Percentiles rank a stretch among this genome's conserved stretches.
Evolutionary conservation across 139 green algal species (phyloP).

Genomic region (Yamagishiella unicocca): DNA sequence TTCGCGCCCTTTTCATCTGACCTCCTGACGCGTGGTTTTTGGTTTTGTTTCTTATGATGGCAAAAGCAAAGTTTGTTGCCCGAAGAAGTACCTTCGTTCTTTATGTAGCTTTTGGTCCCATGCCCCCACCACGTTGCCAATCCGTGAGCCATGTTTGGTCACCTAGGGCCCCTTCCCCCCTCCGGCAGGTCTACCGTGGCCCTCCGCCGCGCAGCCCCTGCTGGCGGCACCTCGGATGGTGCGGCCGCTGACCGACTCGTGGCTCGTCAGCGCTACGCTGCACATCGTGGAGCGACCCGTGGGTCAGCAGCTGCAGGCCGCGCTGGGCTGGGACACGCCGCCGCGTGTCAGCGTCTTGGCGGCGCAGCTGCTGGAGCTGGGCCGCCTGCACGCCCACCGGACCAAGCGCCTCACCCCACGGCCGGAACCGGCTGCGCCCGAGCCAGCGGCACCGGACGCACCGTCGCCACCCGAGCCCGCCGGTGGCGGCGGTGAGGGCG

Average conservation of each 20-base stretch:
- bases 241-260: conserved; percentile 62
- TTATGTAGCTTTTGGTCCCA: too few relatives aligned
- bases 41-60: too few relatives aligned
- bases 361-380: conserved; percentile 77
- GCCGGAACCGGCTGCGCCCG: not conserved
- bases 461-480: not conserved
- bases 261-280: conserved; percentile 68
- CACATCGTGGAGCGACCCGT: conserved; percentile 48
- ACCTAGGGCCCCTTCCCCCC: too few relatives aligned
- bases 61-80: too few relatives aligned
- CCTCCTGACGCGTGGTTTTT: too few relatives aligned
- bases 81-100: too few relatives aligned
- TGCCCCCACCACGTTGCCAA: too few relatives aligned
- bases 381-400: conserved; percentile 53
- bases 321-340: conserved; percentile 69
- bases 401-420: not conserved
- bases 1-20: too few relatives aligned
- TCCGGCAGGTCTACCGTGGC: conserved; percentile 57
- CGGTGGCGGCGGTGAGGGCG: not conserved
- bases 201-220: conserved; percentile 26
- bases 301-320: not conserved
- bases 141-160: too few relatives aligned
- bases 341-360: conserved; percentile 62
- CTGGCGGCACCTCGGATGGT: conserved; percentile 59
- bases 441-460: not conserved